Conservation (phyloP, 164 flowering plant genomes). For the Warburgia ugandensis region DNA sequence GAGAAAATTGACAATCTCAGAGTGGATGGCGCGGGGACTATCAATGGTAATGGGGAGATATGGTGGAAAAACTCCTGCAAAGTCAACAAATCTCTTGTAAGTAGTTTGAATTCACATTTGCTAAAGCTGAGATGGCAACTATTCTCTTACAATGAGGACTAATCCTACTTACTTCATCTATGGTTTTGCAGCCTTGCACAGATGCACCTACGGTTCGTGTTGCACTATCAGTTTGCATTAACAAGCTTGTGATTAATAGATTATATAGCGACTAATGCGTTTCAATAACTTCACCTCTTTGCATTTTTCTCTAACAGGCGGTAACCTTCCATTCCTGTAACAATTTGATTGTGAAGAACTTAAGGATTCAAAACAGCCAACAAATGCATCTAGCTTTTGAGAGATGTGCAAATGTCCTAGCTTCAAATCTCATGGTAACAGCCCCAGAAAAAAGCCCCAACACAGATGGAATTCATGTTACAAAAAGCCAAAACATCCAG, state of each 20-base stretch:
- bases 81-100: slow-evolving; percentile 21
- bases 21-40: slow-evolving; percentile 47
- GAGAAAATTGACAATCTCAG: slow-evolving; percentile 21
- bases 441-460: slow-evolving; percentile 13
- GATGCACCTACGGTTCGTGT: slow-evolving; percentile 75
- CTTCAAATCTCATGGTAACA: slow-evolving; percentile 8
- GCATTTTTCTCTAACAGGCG: slow-evolving; percentile 34
- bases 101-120: not conserved
- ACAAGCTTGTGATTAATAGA: too few species aligned
- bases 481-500: slow-evolving; percentile 33
- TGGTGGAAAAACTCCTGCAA: slow-evolving; percentile 56
- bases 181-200: slow-evolving; percentile 67
- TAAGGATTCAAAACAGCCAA: slow-evolving; percentile 51
- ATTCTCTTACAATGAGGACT: not conserved
- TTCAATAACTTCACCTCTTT: not conserved
- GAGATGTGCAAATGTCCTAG: slow-evolving; percentile 18
- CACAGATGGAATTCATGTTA: slow-evolving; percentile 35
- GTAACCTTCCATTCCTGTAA: slow-evolving; percentile 52
- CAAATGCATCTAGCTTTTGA: slow-evolving; percentile 64
- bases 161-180: slow-evolving; percentile 2
- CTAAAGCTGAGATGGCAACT: too few species aligned
- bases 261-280: too few species aligned
- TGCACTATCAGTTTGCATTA: not conserved
- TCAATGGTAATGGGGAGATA: slow-evolving; percentile 48
- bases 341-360: slow-evolving; percentile 35